Evolutionary conservation across 352 stramenopile genomes (phyloP), one percentile per base, ranked within the genome.

Genomic region (Elongisporangium prolatum): DNA sequence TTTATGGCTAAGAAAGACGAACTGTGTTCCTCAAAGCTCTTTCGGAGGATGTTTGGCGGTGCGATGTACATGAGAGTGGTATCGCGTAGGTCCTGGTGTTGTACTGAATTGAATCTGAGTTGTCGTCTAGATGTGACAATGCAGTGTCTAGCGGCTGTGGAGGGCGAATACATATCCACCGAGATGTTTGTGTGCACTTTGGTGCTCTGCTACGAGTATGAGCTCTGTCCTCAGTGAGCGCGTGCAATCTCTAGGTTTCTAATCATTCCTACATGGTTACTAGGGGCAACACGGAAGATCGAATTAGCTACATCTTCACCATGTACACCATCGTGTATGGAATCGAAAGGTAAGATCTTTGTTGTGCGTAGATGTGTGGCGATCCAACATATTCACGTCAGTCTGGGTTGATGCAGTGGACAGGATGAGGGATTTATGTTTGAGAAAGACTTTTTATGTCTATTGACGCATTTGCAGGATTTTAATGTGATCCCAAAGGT

Each of bases 271-370:
- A 16, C 11, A 13, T 24, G 6, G 22, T 4, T 7, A 16, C 14
- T 48, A 94, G 85, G 67, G 85, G 85, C 52, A 92, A 91, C 65
- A 92, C 83, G 37, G 85, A 94, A 59, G 85, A 94, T 65, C 79
- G 84, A n/a, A 89, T 94, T 61, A 86, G 78, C 67, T 94, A 92
- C 64, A 77, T 94, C 21, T 94, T 94, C 58, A 83, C 68, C 20
- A 94, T 94, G 85, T 92, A 93, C 69, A 79, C 74, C 52, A 90
- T 89, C 57, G 81, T 85, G 24, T 83, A 89, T 20, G 49, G 14
- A 18, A 16, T 14, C 18, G 16, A n/a, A 49, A 14, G 8, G 11
- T 20, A 22, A 50, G 20, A 40, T 63, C 37, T 10, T 54, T 22
- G 38, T 21, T 16, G 16, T 54, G 22, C 50, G 44, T 64, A 20